Evolutionary conservation across 73 alveolate genomes (phyloP).

Genomic region (Tetrahymena elliotti): DNA sequence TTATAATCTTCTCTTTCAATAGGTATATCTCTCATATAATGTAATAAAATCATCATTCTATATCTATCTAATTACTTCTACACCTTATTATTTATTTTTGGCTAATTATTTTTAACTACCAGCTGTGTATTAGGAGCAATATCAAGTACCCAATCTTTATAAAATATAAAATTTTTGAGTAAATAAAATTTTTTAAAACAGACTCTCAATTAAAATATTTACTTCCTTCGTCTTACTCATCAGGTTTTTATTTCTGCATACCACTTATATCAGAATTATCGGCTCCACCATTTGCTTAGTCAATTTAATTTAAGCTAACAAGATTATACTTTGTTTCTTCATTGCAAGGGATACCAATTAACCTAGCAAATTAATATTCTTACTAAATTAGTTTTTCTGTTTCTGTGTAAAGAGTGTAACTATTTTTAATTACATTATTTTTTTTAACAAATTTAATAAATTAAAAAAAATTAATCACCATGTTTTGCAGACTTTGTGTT

Average conservation of each 20-base stretch:
- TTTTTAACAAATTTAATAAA: not conserved
- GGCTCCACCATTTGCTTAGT: not conserved
- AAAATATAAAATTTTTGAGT: not conserved
- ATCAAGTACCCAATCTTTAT: constrained; percentile 5
- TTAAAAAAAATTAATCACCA: not conserved
- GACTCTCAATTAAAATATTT: no score
- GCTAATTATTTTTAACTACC: not conserved
- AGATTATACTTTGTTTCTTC: constrained; percentile 13
- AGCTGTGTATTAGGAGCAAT: constrained; percentile 26
- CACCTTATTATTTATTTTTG: constrained; percentile 27
- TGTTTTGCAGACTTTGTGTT: constrained; percentile 61
- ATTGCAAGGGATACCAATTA: constrained; percentile 23
- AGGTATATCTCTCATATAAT: constrained; percentile 34
- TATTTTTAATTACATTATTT: not conserved
- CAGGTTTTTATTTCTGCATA: constrained; percentile 3
- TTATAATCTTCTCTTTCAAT: constrained; percentile 11
- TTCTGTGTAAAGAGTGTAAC: constrained; percentile 51
- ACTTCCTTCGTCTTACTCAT: constrained; percentile 11
- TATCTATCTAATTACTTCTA: constrained; percentile 11
- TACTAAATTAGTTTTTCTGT: constrained; percentile 50
- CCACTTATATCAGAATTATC: not conserved
- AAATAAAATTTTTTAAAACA: not conserved
- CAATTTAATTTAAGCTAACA: constrained; percentile 7
- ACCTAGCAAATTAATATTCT: constrained; percentile 25
- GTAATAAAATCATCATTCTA: constrained; percentile 32